Evolutionary conservation across 1,284 basidiomycete genomes (phyloP).

Genomic region (Irpex sp.): DNA sequence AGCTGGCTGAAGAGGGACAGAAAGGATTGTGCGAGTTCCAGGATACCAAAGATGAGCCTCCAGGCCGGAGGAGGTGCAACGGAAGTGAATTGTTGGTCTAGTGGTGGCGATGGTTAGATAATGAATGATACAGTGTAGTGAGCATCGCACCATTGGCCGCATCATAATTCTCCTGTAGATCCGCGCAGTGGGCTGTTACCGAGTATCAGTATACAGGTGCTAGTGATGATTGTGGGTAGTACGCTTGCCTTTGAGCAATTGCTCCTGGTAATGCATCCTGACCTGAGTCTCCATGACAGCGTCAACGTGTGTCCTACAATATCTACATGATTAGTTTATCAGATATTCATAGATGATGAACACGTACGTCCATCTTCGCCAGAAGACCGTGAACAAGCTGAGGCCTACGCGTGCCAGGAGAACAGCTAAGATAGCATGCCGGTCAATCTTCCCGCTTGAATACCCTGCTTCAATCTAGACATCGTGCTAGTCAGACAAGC

Average conservation of each 20-base stretch:
- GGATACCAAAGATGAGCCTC: slow-evolving; percentile 4
- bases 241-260: background rate
- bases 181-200: background rate
- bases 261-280: background rate
- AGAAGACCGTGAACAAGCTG: background rate
- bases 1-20: slow-evolving; percentile 4
- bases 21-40: slow-evolving; percentile 2
- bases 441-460: background rate
- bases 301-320: background rate
- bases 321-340: background rate
- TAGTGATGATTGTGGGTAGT: background rate
- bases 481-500: background rate
- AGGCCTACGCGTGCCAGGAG: slow-evolving; percentile 1
- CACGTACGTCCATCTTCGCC: slow-evolving; percentile 7
- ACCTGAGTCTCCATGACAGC: background rate
- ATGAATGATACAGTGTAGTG: background rate
- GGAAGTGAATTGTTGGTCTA: background rate
- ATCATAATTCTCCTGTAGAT: background rate
- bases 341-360: background rate
- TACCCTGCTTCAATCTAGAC: slow-evolving; percentile 4
- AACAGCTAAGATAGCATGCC: background rate
- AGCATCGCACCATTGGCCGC: background rate
- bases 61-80: slow-evolving; percentile 4
- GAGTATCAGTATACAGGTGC: background rate
- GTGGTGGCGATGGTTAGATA: background rate